Evolutionary conservation across 2,329 filamentous ascomycete genomes (phyloP).

Genomic region (Pezicula neosporulosa): DNA sequence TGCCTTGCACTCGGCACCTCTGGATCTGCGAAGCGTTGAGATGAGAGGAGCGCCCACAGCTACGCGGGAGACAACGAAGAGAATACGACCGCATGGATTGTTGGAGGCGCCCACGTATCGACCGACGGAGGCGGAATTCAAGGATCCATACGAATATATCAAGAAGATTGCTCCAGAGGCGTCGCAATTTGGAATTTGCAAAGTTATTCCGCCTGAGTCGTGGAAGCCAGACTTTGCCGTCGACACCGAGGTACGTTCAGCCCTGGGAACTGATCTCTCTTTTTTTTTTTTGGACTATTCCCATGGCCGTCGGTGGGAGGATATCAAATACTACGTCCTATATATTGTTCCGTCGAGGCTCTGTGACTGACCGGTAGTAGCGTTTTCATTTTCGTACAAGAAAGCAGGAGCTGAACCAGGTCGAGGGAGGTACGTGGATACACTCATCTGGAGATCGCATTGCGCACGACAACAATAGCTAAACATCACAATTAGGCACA

Average conservation of each 20-base stretch:
- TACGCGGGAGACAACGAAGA: constrained; percentile 71
- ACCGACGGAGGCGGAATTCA: constrained; percentile 91
- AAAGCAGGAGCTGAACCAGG: constrained; percentile 94
- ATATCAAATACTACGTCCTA: not conserved
- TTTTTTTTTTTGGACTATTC: no score
- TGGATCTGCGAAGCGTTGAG: constrained; percentile 89
- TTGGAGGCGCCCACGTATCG: constrained; percentile 87
- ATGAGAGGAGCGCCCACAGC: constrained; percentile 79
- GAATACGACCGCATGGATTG: constrained; percentile 77
- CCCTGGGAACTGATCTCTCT: not conserved
- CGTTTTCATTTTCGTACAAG: constrained; percentile 95
- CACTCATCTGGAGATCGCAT: constrained; percentile 3
- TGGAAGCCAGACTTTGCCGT: constrained; percentile 97
- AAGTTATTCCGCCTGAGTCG: constrained; percentile 87
- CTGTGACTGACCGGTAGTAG: constrained; percentile 43
- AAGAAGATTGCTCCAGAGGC: constrained; percentile 87
- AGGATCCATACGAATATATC: constrained; percentile 90
- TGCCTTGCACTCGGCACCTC: constrained; percentile 41
- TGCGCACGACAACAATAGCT: constrained; percentile 11
- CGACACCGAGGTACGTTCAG: constrained; percentile 76
- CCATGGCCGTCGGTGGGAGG: not conserved
- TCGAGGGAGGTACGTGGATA: constrained; percentile 83
- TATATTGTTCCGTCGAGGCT: not conserved
- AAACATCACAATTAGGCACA: constrained; percentile 57
- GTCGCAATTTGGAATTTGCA: constrained; percentile 85